These are phyloP conservation scores for Aspergillus pseudoviridinutans DNA, from an alignment of 2,329 filamentous ascomycete species.

Conservation along the genomic window DNA sequence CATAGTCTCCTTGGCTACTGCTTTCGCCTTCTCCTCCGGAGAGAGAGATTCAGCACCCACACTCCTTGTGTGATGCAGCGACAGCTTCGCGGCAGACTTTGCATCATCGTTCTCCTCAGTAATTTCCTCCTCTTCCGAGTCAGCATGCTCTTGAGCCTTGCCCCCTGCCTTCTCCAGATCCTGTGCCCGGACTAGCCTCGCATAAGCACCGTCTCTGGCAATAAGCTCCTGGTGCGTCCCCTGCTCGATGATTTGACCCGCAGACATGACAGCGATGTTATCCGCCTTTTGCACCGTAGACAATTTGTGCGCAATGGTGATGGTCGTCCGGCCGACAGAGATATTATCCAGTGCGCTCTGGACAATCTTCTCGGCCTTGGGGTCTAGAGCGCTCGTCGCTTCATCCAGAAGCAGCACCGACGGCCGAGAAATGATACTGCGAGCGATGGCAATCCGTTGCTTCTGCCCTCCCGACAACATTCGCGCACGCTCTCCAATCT, in stretches of 20 bases:
- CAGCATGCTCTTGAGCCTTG: conserved; percentile 6
- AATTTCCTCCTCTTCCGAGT: conserved; percentile 7
- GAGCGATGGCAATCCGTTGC: conserved; percentile 81
- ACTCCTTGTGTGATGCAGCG: neutral
- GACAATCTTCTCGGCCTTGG: conserved; percentile 78
- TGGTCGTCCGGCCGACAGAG: conserved; percentile 48
- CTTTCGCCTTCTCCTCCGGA: neutral
- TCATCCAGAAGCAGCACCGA: conserved; percentile 85
- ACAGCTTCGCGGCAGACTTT: neutral
- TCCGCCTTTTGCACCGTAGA: conserved; percentile 41
- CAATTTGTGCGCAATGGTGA: conserved; percentile 43
- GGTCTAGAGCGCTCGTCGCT: conserved; percentile 82
- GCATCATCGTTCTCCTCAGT: conserved; percentile 10
- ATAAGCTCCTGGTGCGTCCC: conserved; percentile 41
- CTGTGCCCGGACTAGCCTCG: conserved; percentile 44
- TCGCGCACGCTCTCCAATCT: conserved; percentile 78
- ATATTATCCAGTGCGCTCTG: conserved; percentile 76
- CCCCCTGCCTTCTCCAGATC: conserved; percentile 28
- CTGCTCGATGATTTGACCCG: conserved; percentile 42
- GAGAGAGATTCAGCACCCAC: neutral
- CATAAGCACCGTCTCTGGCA: conserved; percentile 34
- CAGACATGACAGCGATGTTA: conserved; percentile 41
- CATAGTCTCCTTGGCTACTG: neutral
- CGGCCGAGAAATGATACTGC: conserved; percentile 75
- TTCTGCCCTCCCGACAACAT: conserved; percentile 86